Base-by-base conservation (phyloP, 2,329 filamentous ascomycete species). In the Fusarium metavorans region DNA sequence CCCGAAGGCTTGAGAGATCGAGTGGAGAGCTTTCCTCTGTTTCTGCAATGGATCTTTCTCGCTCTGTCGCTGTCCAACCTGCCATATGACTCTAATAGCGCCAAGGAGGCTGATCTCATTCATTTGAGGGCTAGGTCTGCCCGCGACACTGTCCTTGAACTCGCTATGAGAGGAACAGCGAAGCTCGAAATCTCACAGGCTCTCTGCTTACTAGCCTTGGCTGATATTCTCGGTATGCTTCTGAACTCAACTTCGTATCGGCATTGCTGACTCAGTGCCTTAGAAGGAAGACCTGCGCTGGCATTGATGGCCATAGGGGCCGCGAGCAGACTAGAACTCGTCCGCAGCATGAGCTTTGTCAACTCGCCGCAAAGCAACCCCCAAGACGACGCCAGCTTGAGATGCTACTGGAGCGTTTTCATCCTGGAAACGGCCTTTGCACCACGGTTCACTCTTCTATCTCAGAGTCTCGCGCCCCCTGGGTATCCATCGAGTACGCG, bases 331-430 rank as follows among this genome's bases (percentile, higher is more conserved):
- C 63, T 78, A 4, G 69, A 78, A 18, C 68, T 77, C 5, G 67
- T 77, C 1, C 70, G 72, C 0, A 48, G 70, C 34, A 64, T 68
- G 23, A 54, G 70, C 16, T 66, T 58, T n/a, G 18, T 39, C 63
- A 0, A 68, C 35, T 9, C 72, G 1, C 30, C 61, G 1, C 45
- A 60, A 3, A 23, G 27, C 4, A 41, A 9, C 1, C 54, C 39
- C 0, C 48, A 59, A 6, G 67, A 45, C 1, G 76, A 78, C 3
- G 58, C 76, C 2, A 70, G 71, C 11, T 14, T 69, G 4, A 64
- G 76, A 8, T 78, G 76, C 7, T 74, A 77, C 18, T 78, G 76
- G 76, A 78, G 76, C 6, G 73, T 78, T 6, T 68, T 72, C 1
- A 72, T 72, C 0, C 70, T 78, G 1, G 76, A 78, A 14, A 78